Evolutionary conservation across 2,329 filamentous ascomycete species (phyloP).

Genomic region (Zymoseptoria crescenta): DNA sequence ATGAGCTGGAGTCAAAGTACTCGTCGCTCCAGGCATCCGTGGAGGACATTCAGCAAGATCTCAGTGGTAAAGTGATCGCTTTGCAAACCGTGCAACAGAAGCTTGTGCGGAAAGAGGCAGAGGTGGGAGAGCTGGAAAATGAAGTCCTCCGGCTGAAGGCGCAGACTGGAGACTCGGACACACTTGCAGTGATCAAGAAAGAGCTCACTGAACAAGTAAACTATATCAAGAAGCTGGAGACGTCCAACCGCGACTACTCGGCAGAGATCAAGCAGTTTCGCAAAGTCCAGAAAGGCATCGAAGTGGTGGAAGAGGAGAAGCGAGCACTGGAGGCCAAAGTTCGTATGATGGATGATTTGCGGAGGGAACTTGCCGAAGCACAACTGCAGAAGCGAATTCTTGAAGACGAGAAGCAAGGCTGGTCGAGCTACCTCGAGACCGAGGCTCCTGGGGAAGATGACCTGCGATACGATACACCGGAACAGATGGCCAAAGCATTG

Average conservation of each 20-base stretch:
- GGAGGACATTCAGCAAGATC: conserved; percentile 54
- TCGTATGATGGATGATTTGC: conserved; percentile 63
- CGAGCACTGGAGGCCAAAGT: conserved; percentile 69
- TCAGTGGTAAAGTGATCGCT: conserved; percentile 47
- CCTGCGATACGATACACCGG: conserved; percentile 76
- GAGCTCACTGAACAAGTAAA: conserved; percentile 85
- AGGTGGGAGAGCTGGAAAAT: conserved; percentile 68
- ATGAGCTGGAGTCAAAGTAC: conserved; percentile 55
- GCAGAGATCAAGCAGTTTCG: conserved; percentile 74
- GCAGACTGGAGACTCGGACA: conserved; percentile 78
- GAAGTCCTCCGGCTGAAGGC: conserved; percentile 79
- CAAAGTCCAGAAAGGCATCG: conserved; percentile 75
- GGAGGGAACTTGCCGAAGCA: conserved; percentile 70
- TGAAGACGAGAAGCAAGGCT: conserved; percentile 79
- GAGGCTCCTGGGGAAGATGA: conserved; percentile 54
- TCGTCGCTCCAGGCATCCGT: conserved; percentile 45
- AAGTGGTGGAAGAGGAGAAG: conserved; percentile 94
- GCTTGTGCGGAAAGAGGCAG: conserved; percentile 59
- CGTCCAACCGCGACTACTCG: conserved; percentile 69
- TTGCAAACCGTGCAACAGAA: conserved; percentile 58
- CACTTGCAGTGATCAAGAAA: conserved; percentile 72
- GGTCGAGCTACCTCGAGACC: conserved; percentile 75
- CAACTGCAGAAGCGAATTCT: conserved; percentile 76
- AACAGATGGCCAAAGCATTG: conserved; percentile 75
- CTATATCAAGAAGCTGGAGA: conserved; percentile 81